Evolutionary conservation across 495 filamentous ascomycete genomes (phyloP).

Genomic region (Collariella sp.): DNA sequence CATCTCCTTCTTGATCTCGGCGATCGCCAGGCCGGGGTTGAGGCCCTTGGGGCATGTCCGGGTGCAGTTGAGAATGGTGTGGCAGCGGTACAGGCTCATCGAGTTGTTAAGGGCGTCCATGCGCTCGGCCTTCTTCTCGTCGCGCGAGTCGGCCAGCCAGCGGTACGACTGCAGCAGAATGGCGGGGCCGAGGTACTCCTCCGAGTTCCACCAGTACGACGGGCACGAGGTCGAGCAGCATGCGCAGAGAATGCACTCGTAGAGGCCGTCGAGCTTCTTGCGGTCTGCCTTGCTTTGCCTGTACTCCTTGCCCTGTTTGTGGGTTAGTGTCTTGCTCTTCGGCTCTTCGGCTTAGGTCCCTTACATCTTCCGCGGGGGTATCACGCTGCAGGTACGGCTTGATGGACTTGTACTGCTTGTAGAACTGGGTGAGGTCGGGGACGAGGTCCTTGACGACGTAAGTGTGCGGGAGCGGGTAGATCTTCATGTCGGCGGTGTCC

Average conservation of each 20-base stretch:
- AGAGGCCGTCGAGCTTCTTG: conserved; percentile 93
- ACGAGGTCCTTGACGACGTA: conserved; percentile 99
- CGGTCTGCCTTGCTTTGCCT: conserved; percentile 82
- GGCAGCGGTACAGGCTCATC: conserved; percentile 97
- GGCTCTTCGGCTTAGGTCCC: conserved; percentile 12
- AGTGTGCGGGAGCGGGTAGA: conserved; percentile 97
- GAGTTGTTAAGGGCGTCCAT: conserved; percentile 91
- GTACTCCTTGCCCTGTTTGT: conserved; percentile 71
- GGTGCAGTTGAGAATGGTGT: conserved; percentile 98
- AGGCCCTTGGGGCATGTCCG: conserved; percentile 95
- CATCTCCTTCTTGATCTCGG: conserved; percentile 97
- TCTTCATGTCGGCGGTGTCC: conserved; percentile 70
- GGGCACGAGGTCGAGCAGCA: conserved; percentile 98
- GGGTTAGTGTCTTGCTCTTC: neutral
- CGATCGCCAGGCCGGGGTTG: conserved; percentile 90
- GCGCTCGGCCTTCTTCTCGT: conserved; percentile 77
- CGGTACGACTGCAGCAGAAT: conserved; percentile 94
- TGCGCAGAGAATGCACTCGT: conserved; percentile 99
- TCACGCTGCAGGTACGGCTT: conserved; percentile 94
- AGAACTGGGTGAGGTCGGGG: conserved; percentile 94
- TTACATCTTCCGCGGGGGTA: conserved; percentile 65
- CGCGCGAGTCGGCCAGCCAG: conserved; percentile 87
- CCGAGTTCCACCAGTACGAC: conserved; percentile 98
- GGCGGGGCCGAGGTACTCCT: conserved; percentile 95
- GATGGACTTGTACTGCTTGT: conserved; percentile 99